Evolutionary conservation across 164 flowering plant species (phyloP).

Genomic region (Berberis thunbergii): DNA sequence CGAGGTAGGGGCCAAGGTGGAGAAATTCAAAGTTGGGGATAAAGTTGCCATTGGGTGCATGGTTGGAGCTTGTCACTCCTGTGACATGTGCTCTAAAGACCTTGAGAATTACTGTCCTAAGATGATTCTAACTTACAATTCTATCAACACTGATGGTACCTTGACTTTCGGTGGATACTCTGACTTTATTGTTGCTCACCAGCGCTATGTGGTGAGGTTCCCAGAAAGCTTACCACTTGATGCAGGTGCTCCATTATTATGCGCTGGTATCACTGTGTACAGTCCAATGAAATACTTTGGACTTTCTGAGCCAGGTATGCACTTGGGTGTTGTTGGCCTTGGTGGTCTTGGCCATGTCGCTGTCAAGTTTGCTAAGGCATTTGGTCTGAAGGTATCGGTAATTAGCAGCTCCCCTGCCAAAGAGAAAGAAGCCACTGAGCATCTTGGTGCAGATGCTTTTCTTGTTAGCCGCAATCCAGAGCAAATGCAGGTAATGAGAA

Average conservation of each 20-base stretch:
- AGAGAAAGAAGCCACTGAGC: neutral
- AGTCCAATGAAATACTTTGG: neutral
- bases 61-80: constrained; percentile 1
- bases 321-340: neutral
- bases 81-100: neutral
- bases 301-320: neutral
- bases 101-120: constrained; percentile 1
- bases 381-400: neutral
- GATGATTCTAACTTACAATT: neutral
- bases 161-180: neutral
- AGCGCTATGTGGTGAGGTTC: neutral
- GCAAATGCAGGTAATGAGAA: neutral
- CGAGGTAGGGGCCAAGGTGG: neutral
- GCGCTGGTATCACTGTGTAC: too few relatives aligned
- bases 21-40: neutral
- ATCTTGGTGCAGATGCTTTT: neutral
- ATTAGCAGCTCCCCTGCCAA: neutral
- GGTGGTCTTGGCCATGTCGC: too few relatives aligned
- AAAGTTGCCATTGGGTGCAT: neutral
- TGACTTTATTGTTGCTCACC: neutral
- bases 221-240: neutral
- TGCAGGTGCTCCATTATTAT: neutral
- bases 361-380: neutral
- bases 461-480: neutral
- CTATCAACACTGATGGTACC: neutral